Evolutionary conservation across 306 rosid species (phyloP).

Genomic region (Lablab purpureus): DNA sequence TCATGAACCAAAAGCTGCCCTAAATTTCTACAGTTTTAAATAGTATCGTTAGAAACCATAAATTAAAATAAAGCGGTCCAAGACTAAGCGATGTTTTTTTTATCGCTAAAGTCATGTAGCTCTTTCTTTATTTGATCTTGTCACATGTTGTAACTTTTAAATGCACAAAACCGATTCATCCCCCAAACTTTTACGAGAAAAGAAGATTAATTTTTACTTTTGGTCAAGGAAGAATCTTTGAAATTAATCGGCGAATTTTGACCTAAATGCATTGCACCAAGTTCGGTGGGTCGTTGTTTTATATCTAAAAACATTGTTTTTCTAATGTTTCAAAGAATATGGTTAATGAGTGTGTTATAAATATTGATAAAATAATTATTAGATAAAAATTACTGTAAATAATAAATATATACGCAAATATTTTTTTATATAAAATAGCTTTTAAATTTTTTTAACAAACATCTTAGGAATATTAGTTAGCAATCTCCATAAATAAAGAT

Average conservation of each 20-base stretch:
- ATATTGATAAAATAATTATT: not conserved
- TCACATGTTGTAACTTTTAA: not conserved
- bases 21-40: no score
- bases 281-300: slow-evolving; percentile 38
- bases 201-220: slow-evolving; percentile 6
- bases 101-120: no score
- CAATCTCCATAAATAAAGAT: not conserved
- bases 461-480: not conserved
- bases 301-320: not conserved
- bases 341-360: not conserved
- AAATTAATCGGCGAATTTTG: slow-evolving; percentile 21
- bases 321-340: not conserved
- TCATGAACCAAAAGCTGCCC: no score
- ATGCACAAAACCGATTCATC: not conserved
- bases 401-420: not conserved
- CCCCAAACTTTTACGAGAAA: not conserved
- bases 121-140: no score
- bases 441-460: not conserved
- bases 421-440: not conserved
- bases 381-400: not conserved
- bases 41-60: no score
- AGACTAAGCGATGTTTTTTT: no score
- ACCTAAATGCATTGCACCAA: slow-evolving; percentile 48
- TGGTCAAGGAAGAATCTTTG: slow-evolving; percentile 47
- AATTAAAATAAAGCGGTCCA: no score